Percentiles rank a stretch among this genome's conserved stretches.
phyloP scores from a whole-genome alignment of 1,139 yeast species.

The Saccharomyces pastorianus region DNA sequence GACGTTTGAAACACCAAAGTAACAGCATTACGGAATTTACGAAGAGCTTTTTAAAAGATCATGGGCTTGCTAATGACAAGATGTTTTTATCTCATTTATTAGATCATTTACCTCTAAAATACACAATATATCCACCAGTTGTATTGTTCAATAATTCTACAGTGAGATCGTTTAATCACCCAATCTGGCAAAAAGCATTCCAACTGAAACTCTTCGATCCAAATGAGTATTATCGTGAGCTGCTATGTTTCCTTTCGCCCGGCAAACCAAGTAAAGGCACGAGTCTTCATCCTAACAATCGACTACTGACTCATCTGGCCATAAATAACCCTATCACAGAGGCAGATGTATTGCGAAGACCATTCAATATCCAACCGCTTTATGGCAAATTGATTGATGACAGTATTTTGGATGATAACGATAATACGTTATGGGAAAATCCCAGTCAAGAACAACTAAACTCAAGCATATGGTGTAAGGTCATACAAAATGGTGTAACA shows the following conservation, averaged over 20 bases:
- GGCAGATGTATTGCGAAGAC: slow-evolving; percentile 49
- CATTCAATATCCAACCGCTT: slow-evolving; percentile 49
- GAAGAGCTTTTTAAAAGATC: slow-evolving; percentile 9
- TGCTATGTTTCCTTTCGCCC: slow-evolving; percentile 16
- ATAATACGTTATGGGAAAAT: slow-evolving; percentile 22
- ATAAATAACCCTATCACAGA: slow-evolving; percentile 61
- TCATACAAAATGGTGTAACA: slow-evolving; percentile 61
- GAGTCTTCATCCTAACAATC: slow-evolving; percentile 16
- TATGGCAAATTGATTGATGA: slow-evolving; percentile 44
- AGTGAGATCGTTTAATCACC: slow-evolving; percentile 35
- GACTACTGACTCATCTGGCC: slow-evolving; percentile 53
- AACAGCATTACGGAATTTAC: slow-evolving; percentile 14
- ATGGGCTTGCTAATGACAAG: slow-evolving; percentile 2
- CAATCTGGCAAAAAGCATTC: slow-evolving; percentile 33
- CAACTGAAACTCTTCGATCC: slow-evolving; percentile 5
- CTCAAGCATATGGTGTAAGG: slow-evolving; percentile 63
- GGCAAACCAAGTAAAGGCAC: background rate
- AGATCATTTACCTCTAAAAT: slow-evolving; percentile 40
- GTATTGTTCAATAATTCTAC: slow-evolving; percentile 41
- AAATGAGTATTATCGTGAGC: slow-evolving; percentile 24
- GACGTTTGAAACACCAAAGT: slow-evolving; percentile 3
- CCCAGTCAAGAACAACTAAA: slow-evolving; percentile 43
- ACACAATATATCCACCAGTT: slow-evolving; percentile 63
- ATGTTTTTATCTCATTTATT: slow-evolving; percentile 10
- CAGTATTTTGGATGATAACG: slow-evolving; percentile 17